Base-by-base conservation (phyloP, 2,329 filamentous ascomycete genomes). In the Talaromyces sp. region DNA sequence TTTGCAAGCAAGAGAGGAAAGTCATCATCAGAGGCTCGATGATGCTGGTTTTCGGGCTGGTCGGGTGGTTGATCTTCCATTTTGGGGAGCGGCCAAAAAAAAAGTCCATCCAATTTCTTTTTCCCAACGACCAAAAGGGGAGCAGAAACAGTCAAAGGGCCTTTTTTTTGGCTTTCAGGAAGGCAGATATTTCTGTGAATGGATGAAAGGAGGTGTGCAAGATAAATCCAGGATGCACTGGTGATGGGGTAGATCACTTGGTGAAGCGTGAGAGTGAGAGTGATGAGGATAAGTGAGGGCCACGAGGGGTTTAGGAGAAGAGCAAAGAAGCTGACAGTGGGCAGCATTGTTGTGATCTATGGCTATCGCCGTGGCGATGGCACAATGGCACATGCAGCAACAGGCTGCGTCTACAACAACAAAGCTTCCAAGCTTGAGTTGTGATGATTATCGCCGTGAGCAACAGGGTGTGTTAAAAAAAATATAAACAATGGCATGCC, bases 1-100 rank as follows among this genome's bases (percentile, higher is more conserved):
- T 46, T 43, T 51, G 59, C 55, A 41, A 58, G 32, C 11, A 61
- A 43, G 10, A 61, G 46, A 2, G 59, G 56, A 3, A 58, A 55
- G 1, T 61, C 59, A 10, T 52, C 38, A 13, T 29, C 38, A 11
- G 5, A 3, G 4, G n/a, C 43, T 24, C 11, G n/a, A 4, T 24
- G 19, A 11, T 10, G 8, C n/a, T 46, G 19, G 1, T 24, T 19
- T 9, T 38, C 35, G 35, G 2, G 14, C 6, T n/a, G 2, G 4
- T 38, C 32, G 17, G 17, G n/a, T 5, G 35, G 14, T n/a, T n/a
- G 35, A n/a, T 38, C 5, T 38, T 14, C 17, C 35, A 38, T 38
- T 38, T 38, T n/a, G 14, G 17, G 17, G 17, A n/a, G 1, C 17
- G 17, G 17, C 14, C 5, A 1, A 10, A 7, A 11, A 46, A 24